phyloP scores from a whole-genome alignment of 1,139 yeast species.

The Saccharomyces uvarum region DNA sequence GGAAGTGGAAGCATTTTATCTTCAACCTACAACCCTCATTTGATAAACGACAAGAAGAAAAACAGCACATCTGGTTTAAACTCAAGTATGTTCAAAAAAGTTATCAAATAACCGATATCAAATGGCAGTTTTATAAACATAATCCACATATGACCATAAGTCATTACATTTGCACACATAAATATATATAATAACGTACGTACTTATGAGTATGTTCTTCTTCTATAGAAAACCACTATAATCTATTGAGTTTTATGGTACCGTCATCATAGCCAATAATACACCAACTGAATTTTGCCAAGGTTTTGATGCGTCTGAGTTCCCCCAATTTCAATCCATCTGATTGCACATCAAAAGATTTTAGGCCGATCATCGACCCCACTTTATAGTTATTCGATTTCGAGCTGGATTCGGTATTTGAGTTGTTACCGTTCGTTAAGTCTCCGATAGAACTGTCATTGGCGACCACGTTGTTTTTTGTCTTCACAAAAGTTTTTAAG shows the following conservation, averaged over 20 bases:
- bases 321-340: neutral
- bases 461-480: slow-evolving; percentile 16
- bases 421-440: slow-evolving; percentile 3
- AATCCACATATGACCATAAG: neutral
- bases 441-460: slow-evolving; percentile 18
- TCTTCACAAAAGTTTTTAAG: slow-evolving; percentile 9
- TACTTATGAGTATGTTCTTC: neutral
- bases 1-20: neutral
- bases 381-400: slow-evolving; percentile 5
- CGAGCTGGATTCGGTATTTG: slow-evolving; percentile 1
- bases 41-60: neutral
- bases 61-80: neutral
- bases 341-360: neutral
- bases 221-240: slow-evolving; percentile 1
- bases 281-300: slow-evolving; percentile 17
- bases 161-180: neutral
- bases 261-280: slow-evolving; percentile 31
- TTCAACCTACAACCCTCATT: neutral
- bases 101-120: neutral
- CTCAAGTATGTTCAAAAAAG: neutral
- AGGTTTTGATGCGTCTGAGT: neutral
- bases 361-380: neutral
- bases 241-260: slow-evolving; percentile 16
- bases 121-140: neutral
- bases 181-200: neutral